Evolutionary conservation across 768 basidiomycete species (phyloP).

Genomic region (Neoboletus magnificus): DNA sequence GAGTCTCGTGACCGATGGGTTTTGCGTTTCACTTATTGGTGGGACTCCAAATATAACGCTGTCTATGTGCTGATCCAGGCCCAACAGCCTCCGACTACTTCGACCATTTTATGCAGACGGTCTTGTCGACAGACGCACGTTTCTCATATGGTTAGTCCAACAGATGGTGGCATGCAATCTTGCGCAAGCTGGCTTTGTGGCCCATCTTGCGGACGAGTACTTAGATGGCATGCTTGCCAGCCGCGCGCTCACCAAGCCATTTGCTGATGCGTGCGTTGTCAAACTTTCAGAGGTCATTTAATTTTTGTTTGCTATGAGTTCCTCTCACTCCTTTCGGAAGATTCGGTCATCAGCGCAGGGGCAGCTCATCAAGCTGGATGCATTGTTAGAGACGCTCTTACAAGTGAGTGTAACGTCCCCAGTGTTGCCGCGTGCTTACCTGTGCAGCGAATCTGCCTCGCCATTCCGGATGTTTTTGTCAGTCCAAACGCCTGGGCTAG

Average conservation of each 20-base stretch:
- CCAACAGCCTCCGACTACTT: constrained; percentile 59
- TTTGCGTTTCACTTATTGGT: constrained; percentile 79
- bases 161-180: constrained; percentile 77
- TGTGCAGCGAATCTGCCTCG: constrained; percentile 61
- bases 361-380: constrained; percentile 52
- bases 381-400: constrained; percentile 52
- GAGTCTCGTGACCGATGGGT: constrained; percentile 75
- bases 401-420: constrained; percentile 45
- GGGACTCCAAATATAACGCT: constrained; percentile 6
- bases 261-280: constrained; percentile 65
- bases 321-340: constrained; percentile 33
- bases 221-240: constrained; percentile 62
- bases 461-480: constrained; percentile 70
- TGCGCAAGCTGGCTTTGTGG: constrained; percentile 76
- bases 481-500: constrained; percentile 65
- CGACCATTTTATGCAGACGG: constrained; percentile 79
- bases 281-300: constrained; percentile 58
- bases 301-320: background rate
- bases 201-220: constrained; percentile 77
- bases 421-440: background rate
- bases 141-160: constrained; percentile 75
- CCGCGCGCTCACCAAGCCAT: constrained; percentile 65
- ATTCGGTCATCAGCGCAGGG: constrained; percentile 55
- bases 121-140: constrained; percentile 73
- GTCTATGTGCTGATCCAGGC: background rate